phyloP scores from a whole-genome alignment of 2,329 filamentous ascomycete genomes.

The Plectosphaerella plurivora region DNA sequence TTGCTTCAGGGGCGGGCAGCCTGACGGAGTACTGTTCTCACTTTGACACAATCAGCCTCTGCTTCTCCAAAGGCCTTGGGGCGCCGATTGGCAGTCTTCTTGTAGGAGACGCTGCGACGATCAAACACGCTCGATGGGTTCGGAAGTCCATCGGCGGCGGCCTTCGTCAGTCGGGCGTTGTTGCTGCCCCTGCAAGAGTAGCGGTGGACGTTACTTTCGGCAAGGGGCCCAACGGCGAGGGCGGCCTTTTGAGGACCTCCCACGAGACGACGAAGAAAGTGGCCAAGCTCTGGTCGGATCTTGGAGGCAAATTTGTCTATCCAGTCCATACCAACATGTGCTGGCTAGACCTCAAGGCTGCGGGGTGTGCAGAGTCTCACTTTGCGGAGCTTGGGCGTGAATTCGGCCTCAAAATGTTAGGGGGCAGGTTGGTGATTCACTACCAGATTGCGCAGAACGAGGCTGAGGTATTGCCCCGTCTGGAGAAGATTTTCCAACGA shows the following conservation, averaged over 20 bases:
- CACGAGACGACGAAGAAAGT: slow-evolving; percentile 61
- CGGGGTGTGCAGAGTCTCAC: slow-evolving; percentile 36
- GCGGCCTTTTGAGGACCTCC: slow-evolving; percentile 54
- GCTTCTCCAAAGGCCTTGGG: slow-evolving; percentile 78
- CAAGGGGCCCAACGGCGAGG: slow-evolving; percentile 27
- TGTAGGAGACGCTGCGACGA: slow-evolving; percentile 40
- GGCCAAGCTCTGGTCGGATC: slow-evolving; percentile 65
- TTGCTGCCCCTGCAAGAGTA: slow-evolving; percentile 67
- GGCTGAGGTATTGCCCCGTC: slow-evolving; percentile 53
- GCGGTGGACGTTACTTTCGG: slow-evolving; percentile 53
- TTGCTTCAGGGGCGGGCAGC: slow-evolving; percentile 62
- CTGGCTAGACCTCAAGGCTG: slow-evolving; percentile 70
- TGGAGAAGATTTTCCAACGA: slow-evolving; percentile 51
- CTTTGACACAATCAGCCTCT: slow-evolving; percentile 73
- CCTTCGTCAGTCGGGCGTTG: slow-evolving; percentile 66
- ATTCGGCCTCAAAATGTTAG: slow-evolving; percentile 35
- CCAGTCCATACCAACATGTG: slow-evolving; percentile 90
- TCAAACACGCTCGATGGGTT: slow-evolving; percentile 36
- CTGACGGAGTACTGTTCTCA: slow-evolving; percentile 62
- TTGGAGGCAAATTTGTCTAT: slow-evolving; percentile 64
- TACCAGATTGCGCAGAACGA: slow-evolving; percentile 59
- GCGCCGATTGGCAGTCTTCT: slow-evolving; percentile 77
- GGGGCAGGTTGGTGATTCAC: slow-evolving; percentile 40
- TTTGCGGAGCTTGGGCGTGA: slow-evolving; percentile 35
- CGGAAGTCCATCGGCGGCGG: slow-evolving; percentile 75